Conservation (phyloP, 176 grass and related monocot species). For the Musa itinerans region DNA sequence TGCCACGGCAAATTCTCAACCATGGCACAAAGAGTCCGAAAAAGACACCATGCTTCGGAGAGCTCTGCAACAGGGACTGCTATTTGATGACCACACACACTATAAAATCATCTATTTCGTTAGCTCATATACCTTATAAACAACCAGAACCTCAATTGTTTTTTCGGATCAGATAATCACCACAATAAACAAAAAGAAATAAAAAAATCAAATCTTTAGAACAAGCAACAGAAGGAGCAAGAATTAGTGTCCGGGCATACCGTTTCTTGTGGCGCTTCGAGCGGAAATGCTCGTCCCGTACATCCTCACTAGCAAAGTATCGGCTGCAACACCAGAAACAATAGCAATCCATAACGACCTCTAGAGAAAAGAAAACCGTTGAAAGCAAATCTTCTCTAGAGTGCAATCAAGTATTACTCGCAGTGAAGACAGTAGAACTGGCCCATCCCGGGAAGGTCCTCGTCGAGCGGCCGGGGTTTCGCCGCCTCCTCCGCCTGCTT, state of each 20-base stretch:
- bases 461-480: conserved; percentile 54
- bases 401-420: conserved; percentile 41
- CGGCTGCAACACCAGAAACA: conserved; percentile 37
- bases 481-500: conserved; percentile 51
- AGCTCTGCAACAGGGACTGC: neutral
- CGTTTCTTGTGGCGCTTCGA: conserved; percentile 95
- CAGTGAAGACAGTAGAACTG: conserved; percentile 97
- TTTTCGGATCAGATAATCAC: neutral
- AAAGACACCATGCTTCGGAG: neutral
- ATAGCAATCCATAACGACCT: neutral
- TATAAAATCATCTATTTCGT: neutral
- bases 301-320: conserved; percentile 61
- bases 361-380: neutral
- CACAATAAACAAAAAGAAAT: neutral
- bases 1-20: neutral
- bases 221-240: neutral
- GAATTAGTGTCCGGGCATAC: conserved; percentile 12
- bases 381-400: neutral
- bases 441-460: conserved; percentile 83
- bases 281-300: conserved; percentile 62
- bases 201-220: neutral
- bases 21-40: neutral
- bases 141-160: neutral
- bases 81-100: neutral
- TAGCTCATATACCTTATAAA: neutral